Conservation (phyloP, 352 stramenopile genomes). For the Pythium aristosporum region DNA sequence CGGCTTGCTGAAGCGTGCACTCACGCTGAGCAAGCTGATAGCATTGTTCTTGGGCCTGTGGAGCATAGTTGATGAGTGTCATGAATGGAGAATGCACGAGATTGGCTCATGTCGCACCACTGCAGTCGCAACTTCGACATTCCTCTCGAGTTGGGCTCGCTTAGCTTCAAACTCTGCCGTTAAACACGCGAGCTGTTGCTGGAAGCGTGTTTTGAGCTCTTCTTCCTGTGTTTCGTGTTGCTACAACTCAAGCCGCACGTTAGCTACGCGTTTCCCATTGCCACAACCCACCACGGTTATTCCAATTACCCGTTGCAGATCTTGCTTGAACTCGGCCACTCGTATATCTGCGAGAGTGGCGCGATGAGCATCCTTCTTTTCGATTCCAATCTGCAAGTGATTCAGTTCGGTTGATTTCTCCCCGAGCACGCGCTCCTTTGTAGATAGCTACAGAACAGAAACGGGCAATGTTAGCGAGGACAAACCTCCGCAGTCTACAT, state of each 20-base stretch:
- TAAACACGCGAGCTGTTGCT: constrained; percentile 14
- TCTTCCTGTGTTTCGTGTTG: neutral
- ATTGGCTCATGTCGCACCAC: neutral
- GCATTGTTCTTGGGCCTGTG: neutral
- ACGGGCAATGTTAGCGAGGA: neutral
- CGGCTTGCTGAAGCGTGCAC: neutral
- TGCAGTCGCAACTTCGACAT: neutral
- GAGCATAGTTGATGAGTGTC: neutral
- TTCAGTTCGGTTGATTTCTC: constrained; percentile 43
- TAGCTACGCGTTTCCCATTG: too few species aligned
- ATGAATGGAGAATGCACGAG: neutral
- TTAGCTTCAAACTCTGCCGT: constrained; percentile 6
- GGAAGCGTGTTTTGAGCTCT: constrained; percentile 3
- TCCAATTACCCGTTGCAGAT: constrained; percentile 11
- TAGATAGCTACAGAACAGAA: constrained; percentile 25
- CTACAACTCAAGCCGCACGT: neutral
- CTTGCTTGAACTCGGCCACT: constrained; percentile 12
- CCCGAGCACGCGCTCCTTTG: constrained; percentile 45
- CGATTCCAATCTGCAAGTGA: constrained; percentile 22
- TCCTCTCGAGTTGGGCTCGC: neutral
- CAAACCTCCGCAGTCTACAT: too few species aligned
- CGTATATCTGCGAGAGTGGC: neutral
- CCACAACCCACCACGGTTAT: neutral
- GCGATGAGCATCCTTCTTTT: constrained; percentile 4
- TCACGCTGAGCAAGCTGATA: neutral